A percentile compares a stretch with the other conserved stretches of the same genome.
These are phyloP conservation scores for Boletellus sp. DNA, from an alignment of 768 basidiomycete species.

Conservation along the genomic window DNA sequence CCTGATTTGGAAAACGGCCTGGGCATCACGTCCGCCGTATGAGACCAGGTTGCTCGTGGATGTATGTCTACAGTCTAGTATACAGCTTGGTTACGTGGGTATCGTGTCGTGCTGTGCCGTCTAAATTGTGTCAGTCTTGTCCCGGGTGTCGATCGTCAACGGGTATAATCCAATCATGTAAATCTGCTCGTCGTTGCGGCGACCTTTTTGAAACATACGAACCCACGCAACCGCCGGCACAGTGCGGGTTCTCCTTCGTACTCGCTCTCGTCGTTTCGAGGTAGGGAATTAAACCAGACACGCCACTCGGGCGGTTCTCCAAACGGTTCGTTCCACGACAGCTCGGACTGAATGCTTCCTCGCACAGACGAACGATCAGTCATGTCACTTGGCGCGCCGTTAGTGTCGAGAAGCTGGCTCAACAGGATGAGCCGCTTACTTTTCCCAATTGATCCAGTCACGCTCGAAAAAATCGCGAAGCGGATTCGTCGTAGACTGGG, in stretches of 20 bases:
- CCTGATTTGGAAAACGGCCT: slow-evolving; percentile 26
- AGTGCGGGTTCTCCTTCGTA: slow-evolving; percentile 31
- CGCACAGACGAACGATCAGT: slow-evolving; percentile 64
- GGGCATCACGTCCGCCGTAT: background rate
- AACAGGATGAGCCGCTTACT: slow-evolving; percentile 38
- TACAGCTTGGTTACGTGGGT: slow-evolving; percentile 25
- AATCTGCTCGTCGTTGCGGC: slow-evolving; percentile 2
- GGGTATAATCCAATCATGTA: slow-evolving; percentile 12
- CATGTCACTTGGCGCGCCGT: slow-evolving; percentile 58
- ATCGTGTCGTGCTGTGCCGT: slow-evolving; percentile 19
- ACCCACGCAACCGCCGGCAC: slow-evolving; percentile 45
- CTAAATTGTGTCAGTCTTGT: slow-evolving; percentile 17
- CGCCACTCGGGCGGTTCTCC: slow-evolving; percentile 50
- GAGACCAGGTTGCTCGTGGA: background rate
- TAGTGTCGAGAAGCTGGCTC: slow-evolving; percentile 3
- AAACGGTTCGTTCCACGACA: slow-evolving; percentile 51
- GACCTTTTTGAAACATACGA: slow-evolving; percentile 47
- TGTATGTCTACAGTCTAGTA: slow-evolving; percentile 24
- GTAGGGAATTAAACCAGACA: slow-evolving; percentile 43
- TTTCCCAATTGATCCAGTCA: slow-evolving; percentile 68
- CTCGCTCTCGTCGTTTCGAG: slow-evolving; percentile 11
- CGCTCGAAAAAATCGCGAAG: slow-evolving; percentile 60
- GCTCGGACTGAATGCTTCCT: slow-evolving; percentile 40
- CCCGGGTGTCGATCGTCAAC: slow-evolving; percentile 17
- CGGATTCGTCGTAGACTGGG: slow-evolving; percentile 28